Evolutionary conservation across 768 basidiomycete species (phyloP).

Genomic region (Amanita pseudoporphyria): DNA sequence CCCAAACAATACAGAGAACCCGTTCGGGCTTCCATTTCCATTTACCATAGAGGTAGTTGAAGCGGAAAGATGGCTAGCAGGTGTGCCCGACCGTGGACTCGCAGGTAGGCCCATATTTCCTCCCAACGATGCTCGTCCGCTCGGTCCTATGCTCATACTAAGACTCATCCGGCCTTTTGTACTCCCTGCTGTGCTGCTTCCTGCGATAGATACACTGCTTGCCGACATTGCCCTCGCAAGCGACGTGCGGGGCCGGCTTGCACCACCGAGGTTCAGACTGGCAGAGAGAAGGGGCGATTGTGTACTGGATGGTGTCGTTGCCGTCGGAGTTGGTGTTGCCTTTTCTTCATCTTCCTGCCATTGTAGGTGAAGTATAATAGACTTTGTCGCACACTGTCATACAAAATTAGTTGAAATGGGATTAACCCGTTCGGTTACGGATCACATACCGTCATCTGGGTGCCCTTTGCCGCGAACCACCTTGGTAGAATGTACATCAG

Average conservation of each 20-base stretch:
- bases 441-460: constrained; percentile 73
- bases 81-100: too few species aligned
- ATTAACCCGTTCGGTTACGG: background rate
- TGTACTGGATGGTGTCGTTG: constrained; percentile 12
- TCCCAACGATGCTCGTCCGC: background rate
- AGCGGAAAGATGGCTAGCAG: constrained; percentile 37
- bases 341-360: constrained; percentile 61
- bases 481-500: constrained; percentile 20
- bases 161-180: constrained; percentile 31
- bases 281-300: constrained; percentile 10
- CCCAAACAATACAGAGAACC: constrained; percentile 45
- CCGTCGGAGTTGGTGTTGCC: constrained; percentile 13
- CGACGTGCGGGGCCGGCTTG: constrained; percentile 16
- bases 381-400: constrained; percentile 77
- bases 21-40: constrained; percentile 2
- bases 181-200: constrained; percentile 19
- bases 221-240: constrained; percentile 33
- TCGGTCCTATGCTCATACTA: constrained; percentile 14
- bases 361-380: constrained; percentile 74
- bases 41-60: constrained; percentile 13
- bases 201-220: constrained; percentile 29
- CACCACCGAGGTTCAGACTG: constrained; percentile 8
- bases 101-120: constrained; percentile 9
- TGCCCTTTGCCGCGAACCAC: constrained; percentile 88
- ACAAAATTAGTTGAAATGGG: background rate